Base-by-base conservation (phyloP, 2,329 filamentous ascomycete species). In the Aspergillus aculeatinus region DNA sequence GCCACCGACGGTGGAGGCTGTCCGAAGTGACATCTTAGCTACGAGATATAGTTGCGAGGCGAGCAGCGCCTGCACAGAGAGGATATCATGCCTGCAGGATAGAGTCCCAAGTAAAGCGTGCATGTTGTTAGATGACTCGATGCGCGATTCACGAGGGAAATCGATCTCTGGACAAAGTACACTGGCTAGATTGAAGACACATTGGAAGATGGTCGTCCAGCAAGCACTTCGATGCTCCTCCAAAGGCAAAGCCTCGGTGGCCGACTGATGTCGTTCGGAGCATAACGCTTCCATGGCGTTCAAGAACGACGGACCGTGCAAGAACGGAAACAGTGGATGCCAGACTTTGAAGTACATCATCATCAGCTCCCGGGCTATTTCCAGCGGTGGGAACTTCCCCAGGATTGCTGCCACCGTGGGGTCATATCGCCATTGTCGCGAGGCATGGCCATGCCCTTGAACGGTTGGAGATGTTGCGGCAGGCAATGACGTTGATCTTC, bases 271-370 rank as follows among this genome's bases (percentile, higher is more conserved):
- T 19, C 48, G 35, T n/a, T 62, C 60, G 1, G 67, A 68, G 64
- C 82, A 82, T 47, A 82, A 71, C 11, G 66, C 64, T 44, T 82
- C 76, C 64, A 83, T 74, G 14, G 78, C 73, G 33, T 77, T 73
- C 25, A 83, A 65, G 51, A 83, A 82, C 1, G 77, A 78, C 1
- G 80, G 81, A 0, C 82, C 82, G 51, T 83, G 80, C 4, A 83
- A 64, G 60, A 83, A 83, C 0, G 82, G 82, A 59, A 83, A 81
- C 12, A 83, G 70, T 0, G 80, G 80, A 72, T 84, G 82, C 81
- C 81, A 83, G 10, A 77, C 73, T 63, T 75, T 78, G 66, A 83
- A 83, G 62, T 82, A 83, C 19, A 75, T 70, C 68, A 81, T 79
- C 55, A 82, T 75, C 2, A 83, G 71, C 44, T 76, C 71, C 59